phyloP scores from a whole-genome alignment of 192 early-diverging fungal genomes.

The Podila verticillata region DNA sequence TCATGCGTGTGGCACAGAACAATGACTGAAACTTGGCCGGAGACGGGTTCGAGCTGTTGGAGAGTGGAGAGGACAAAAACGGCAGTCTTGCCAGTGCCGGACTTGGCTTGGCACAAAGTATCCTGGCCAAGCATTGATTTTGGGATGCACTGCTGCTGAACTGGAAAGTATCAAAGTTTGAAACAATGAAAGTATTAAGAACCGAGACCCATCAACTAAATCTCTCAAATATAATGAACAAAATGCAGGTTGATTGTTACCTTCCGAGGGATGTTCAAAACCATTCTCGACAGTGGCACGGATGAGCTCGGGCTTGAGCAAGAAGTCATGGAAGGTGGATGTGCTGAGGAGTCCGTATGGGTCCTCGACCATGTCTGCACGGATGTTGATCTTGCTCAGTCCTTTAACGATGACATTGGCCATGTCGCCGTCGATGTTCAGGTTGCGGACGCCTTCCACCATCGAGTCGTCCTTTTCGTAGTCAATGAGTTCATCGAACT shows the following conservation, averaged over 20 bases:
- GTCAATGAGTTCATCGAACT: no score
- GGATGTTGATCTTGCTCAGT: no score
- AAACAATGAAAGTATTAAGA: not conserved
- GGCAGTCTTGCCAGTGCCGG: conserved; percentile 98
- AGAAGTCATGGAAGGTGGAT: conserved; percentile 85
- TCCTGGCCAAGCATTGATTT: conserved; percentile 97
- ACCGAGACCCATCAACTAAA: not conserved
- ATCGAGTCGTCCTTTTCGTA: no score
- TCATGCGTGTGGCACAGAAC: conserved; percentile 98
- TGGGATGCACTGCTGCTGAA: conserved; percentile 98
- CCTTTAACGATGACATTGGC: no score
- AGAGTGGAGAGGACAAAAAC: conserved; percentile 96
- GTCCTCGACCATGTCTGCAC: no score
- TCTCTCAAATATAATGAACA: not conserved
- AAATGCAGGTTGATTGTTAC: conserved; percentile 32
- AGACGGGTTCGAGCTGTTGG: conserved; percentile 88
- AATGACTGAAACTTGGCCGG: conserved; percentile 87
- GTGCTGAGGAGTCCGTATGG: no score
- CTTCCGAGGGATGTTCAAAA: conserved; percentile 99
- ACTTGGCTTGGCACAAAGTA: conserved; percentile 97
- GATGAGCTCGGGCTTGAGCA: conserved; percentile 95
- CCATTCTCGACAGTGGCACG: conserved; percentile 97
- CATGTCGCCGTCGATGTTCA: no score
- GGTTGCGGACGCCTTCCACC: no score
- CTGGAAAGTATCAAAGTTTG: conserved; percentile 52